Percentiles rank a stretch among this genome's conserved stretches.
phyloP scores from a whole-genome alignment of 2,329 filamentous ascomycete species.

The Sporothrix mexicana region DNA sequence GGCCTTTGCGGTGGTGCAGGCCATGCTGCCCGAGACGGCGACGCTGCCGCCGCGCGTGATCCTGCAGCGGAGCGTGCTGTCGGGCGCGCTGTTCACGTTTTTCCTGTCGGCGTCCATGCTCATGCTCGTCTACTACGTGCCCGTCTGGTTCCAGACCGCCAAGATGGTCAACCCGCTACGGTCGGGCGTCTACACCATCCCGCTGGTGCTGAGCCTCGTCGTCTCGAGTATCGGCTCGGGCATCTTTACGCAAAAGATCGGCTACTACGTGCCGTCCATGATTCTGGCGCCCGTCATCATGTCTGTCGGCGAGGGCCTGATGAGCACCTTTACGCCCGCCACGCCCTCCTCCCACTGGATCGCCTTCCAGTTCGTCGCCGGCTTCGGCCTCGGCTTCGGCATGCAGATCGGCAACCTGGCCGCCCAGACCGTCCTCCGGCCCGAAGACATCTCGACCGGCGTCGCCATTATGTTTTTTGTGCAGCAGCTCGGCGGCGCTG shows the following conservation, averaged over 20 bases:
- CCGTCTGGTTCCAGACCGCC: slow-evolving; percentile 54
- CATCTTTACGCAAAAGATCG: slow-evolving; percentile 47
- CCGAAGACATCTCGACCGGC: slow-evolving; percentile 51
- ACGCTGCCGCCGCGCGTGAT: slow-evolving; percentile 50
- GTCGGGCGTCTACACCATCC: slow-evolving; percentile 51
- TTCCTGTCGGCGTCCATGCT: slow-evolving; percentile 18
- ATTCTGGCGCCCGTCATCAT: slow-evolving; percentile 48
- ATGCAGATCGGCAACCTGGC: slow-evolving; percentile 55
- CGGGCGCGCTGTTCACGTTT: neutral
- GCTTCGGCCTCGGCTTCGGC: slow-evolving; percentile 50
- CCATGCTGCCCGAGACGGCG: slow-evolving; percentile 44
- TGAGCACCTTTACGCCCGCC: slow-evolving; percentile 47
- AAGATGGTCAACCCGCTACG: slow-evolving; percentile 47
- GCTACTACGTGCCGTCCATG: slow-evolving; percentile 55
- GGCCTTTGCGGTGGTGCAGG: slow-evolving; percentile 45
- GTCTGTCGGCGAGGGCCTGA: slow-evolving; percentile 50
- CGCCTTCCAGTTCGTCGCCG: slow-evolving; percentile 53
- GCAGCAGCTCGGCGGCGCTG: slow-evolving; percentile 53
- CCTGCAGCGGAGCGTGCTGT: slow-evolving; percentile 40
- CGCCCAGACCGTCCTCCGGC: slow-evolving; percentile 53
- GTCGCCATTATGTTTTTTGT: slow-evolving; percentile 53
- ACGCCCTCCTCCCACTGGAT: slow-evolving; percentile 45
- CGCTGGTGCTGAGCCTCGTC: slow-evolving; percentile 50
- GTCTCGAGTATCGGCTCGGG: slow-evolving; percentile 50
- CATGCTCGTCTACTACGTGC: slow-evolving; percentile 36